Conservation (phyloP, 1,139 yeast genomes). For the Kodamaea anthophila region DNA sequence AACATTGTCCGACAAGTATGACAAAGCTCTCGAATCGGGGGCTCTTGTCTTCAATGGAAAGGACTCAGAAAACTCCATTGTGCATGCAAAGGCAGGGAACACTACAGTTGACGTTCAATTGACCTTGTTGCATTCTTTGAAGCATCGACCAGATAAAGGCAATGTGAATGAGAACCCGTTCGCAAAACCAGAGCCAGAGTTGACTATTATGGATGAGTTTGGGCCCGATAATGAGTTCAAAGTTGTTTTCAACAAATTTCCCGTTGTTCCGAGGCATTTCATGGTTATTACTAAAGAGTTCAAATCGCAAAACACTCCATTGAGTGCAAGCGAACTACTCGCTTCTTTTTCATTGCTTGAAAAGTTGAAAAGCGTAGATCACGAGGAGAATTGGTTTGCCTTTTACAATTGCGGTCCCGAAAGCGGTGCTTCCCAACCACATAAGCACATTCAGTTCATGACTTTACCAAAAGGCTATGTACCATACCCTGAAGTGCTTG, state of each 20-base stretch:
- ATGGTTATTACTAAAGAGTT: conserved; percentile 70
- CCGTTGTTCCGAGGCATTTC: conserved; percentile 74
- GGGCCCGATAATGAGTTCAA: conserved; percentile 47
- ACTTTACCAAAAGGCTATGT: conserved; percentile 51
- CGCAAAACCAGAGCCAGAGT: conserved; percentile 68
- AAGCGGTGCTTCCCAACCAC: conserved; percentile 91
- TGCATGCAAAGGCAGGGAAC: conserved; percentile 15
- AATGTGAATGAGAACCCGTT: conserved; percentile 58
- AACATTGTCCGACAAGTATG: conserved; percentile 19
- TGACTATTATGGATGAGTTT: conserved; percentile 53
- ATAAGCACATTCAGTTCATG: conserved; percentile 85
- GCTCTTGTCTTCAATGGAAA: conserved; percentile 29
- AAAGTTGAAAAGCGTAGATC: conserved; percentile 17
- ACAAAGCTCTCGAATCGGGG: conserved; percentile 20
- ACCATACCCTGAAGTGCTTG: conserved; percentile 56
- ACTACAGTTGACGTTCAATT: conserved; percentile 21
- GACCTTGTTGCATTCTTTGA: conserved; percentile 37
- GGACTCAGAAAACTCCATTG: conserved; percentile 18
- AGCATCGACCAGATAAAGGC: conserved; percentile 51
- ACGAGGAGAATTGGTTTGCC: conserved; percentile 46
- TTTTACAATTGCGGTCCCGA: conserved; percentile 84
- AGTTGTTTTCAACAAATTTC: conserved; percentile 77
- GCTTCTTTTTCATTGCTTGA: conserved; percentile 50
- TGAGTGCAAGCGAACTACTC: conserved; percentile 60
- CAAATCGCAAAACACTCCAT: conserved; percentile 64